Percentiles rank a stretch among this genome's conserved stretches.
Conservation (phyloP, 2,329 filamentous ascomycete species). For the Furcasterigmium sp. region DNA sequence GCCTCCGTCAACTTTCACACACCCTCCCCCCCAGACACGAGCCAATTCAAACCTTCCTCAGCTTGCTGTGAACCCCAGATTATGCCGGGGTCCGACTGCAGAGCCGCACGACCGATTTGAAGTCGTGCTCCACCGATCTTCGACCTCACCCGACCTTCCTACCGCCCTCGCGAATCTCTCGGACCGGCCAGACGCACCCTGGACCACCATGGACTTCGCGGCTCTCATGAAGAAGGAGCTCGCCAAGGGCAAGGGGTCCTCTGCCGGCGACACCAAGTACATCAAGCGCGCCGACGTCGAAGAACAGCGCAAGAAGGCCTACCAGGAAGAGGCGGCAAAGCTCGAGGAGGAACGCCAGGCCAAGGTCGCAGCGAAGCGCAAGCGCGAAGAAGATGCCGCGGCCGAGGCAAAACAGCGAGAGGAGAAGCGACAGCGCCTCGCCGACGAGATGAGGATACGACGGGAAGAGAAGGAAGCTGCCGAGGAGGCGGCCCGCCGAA, state of each 20-base stretch:
- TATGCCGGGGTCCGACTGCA: background rate
- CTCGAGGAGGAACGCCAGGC: constrained; percentile 67
- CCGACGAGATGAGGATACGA: constrained; percentile 68
- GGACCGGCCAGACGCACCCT: no score
- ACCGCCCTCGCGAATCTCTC: no score
- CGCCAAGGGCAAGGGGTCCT: constrained; percentile 61
- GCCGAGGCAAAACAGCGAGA: constrained; percentile 65
- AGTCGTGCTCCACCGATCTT: background rate
- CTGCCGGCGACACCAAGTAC: constrained; percentile 63
- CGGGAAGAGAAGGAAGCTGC: constrained; percentile 69
- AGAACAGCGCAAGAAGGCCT: constrained; percentile 72
- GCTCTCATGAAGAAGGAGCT: constrained; percentile 91
- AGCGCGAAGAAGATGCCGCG: constrained; percentile 80
- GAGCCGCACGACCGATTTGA: background rate
- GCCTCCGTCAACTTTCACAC: constrained; percentile 1
- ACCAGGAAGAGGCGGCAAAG: constrained; percentile 73
- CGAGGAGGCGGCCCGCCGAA: constrained; percentile 67
- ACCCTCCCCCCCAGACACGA: background rate
- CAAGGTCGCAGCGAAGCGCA: constrained; percentile 72
- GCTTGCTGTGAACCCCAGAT: background rate
- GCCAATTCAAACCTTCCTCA: background rate
- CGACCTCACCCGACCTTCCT: background rate
- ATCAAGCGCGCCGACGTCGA: constrained; percentile 82
- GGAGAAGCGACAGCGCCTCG: constrained; percentile 75
- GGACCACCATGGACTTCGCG: constrained; percentile 94